Evolutionary conservation across 768 basidiomycete species (phyloP).

Genomic region (Neoboletus brunneissimus): DNA sequence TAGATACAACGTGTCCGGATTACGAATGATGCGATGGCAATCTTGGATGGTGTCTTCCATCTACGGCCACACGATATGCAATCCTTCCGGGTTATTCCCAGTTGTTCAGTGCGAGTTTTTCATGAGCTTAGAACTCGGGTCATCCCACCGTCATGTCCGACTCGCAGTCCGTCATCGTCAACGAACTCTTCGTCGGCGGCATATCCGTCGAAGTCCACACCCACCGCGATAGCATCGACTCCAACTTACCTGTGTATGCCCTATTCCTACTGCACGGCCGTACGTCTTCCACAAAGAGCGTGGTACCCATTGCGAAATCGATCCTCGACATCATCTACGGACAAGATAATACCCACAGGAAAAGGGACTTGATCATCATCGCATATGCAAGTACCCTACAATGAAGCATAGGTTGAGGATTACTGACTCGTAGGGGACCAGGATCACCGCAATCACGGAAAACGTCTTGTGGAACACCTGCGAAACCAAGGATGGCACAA

Average conservation of each 20-base stretch:
- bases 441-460: conserved; percentile 35
- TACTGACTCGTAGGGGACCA: conserved; percentile 4
- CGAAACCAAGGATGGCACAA: conserved; percentile 27
- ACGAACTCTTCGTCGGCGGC: conserved; percentile 23
- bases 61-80: too few relatives aligned
- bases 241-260: conserved; percentile 25
- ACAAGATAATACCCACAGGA: conserved; percentile 5
- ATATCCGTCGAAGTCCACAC: conserved; percentile 26
- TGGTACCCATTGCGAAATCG: conserved; percentile 15
- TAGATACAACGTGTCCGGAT: too few relatives aligned
- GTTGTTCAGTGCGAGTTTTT: neutral
- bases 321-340: conserved; percentile 25
- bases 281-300: conserved; percentile 5
- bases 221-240: conserved; percentile 14
- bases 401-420: neutral
- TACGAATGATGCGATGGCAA: too few relatives aligned
- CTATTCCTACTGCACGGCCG: conserved; percentile 32
- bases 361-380: conserved; percentile 28
- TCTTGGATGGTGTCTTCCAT: too few relatives aligned
- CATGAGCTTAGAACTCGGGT: neutral
- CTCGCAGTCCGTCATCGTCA: conserved; percentile 3
- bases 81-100: neutral
- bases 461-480: conserved; percentile 22
- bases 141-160: conserved; percentile 17
- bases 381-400: conserved; percentile 22